These are phyloP conservation scores for Gaeumannomyces tritici DNA, from an alignment of 2,329 filamentous ascomycete species.

Conservation along the genomic window DNA sequence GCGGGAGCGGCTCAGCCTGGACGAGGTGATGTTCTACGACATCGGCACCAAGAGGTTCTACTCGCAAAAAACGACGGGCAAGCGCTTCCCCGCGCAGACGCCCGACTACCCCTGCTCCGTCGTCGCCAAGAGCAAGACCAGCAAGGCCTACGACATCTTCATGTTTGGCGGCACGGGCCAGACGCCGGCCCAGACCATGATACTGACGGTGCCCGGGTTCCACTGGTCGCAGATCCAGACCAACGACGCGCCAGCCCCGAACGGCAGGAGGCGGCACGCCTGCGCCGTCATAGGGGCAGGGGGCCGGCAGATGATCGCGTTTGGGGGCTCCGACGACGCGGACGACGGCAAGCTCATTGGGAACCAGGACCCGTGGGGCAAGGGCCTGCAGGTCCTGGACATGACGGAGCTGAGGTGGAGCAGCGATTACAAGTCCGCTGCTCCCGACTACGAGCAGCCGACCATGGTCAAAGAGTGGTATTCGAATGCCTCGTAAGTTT, in stretches of 20 bases:
- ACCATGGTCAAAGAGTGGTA: not conserved
- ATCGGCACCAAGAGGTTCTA: not conserved
- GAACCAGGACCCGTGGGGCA: not conserved
- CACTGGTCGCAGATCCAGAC: not conserved
- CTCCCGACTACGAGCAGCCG: not conserved
- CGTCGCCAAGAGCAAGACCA: not conserved
- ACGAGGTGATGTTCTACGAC: not conserved
- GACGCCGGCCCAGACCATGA: not conserved
- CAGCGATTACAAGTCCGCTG: not conserved
- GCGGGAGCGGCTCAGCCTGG: not conserved
- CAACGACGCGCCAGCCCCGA: not conserved
- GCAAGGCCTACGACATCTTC: not conserved
- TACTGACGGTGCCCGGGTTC: not conserved
- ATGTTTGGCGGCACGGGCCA: not conserved
- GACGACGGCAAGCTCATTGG: not conserved
- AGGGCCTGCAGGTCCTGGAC: not conserved
- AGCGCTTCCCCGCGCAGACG: no score
- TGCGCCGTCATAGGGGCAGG: not conserved
- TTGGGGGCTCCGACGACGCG: not conserved
- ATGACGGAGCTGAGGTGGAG: not conserved
- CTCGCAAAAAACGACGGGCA: not conserved
- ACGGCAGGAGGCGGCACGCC: not conserved
- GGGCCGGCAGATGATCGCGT: not conserved
- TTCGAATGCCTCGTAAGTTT: not conserved
- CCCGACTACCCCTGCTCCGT: not conserved